phyloP scores from a whole-genome alignment of 2,329 filamentous ascomycete genomes.

The Diaporthe ilicicola region DNA sequence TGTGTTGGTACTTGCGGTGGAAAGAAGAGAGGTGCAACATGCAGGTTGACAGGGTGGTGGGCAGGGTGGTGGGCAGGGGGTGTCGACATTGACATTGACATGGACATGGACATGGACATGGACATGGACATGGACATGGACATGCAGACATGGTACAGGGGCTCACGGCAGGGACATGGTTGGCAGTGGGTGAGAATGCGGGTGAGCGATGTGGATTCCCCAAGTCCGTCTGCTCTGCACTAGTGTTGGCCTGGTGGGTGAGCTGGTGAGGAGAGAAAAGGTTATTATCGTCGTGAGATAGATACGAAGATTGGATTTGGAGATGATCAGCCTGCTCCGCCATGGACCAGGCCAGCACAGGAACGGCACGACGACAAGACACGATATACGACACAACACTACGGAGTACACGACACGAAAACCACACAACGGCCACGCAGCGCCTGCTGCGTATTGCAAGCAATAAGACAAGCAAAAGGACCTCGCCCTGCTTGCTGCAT shows the following conservation, averaged over 20 bases:
- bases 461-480: neutral
- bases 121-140: neutral
- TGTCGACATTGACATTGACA: slow-evolving; percentile 1
- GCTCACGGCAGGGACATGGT: neutral
- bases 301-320: neutral
- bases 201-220: neutral
- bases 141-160: no score
- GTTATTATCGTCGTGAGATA: neutral
- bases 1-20: slow-evolving; percentile 6
- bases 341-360: neutral
- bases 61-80: neutral
- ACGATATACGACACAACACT: neutral
- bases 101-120: neutral
- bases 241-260: neutral
- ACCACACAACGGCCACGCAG: neutral
- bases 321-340: neutral
- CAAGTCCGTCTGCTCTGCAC: neutral
- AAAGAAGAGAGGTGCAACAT: neutral
- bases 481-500: neutral
- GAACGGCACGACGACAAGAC: neutral
- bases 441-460: no score
- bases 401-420: neutral
- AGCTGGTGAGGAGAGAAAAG: neutral
- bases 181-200: neutral
- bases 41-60: neutral